These are phyloP conservation scores for Nannochloropsis oceanica DNA, from an alignment of 108 stramenopile species.

Conservation along the genomic window DNA sequence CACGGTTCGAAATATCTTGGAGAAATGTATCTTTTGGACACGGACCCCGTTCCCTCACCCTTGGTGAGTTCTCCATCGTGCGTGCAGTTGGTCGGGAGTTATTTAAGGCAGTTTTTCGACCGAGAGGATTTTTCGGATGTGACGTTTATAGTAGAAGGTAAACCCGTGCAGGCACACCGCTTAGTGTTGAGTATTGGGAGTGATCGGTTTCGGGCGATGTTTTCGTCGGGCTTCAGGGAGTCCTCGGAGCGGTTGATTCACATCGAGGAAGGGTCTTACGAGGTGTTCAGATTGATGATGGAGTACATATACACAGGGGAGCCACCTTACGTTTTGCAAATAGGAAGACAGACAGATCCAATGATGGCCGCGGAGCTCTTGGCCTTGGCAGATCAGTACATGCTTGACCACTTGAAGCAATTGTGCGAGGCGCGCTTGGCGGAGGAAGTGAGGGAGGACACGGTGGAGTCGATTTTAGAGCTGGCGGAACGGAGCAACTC, in stretches of 20 bases:
- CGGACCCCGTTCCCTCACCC: conserved; percentile 59
- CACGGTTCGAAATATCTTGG: conserved; percentile 47
- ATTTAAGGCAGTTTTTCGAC: conserved; percentile 59
- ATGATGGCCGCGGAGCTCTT: conserved; percentile 48
- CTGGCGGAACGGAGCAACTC: conserved; percentile 67
- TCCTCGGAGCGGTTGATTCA: conserved; percentile 54
- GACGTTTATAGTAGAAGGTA: conserved; percentile 72
- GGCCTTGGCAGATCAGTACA: conserved; percentile 78
- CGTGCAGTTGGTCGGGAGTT: conserved; percentile 46
- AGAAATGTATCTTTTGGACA: conserved; percentile 71
- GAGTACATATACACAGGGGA: conserved; percentile 76
- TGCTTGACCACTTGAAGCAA: conserved; percentile 74
- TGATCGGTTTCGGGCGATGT: conserved; percentile 81
- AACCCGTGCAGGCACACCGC: conserved; percentile 63
- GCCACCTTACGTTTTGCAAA: conserved; percentile 22
- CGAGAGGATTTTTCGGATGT: conserved; percentile 73
- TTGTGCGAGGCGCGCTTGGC: conserved; percentile 56
- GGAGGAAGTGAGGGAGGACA: conserved; percentile 50
- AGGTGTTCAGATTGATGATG: conserved; percentile 62
- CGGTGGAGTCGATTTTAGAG: conserved; percentile 51
- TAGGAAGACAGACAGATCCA: conserved; percentile 33
- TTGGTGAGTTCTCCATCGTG: conserved; percentile 49
- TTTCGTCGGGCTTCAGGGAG: conserved; percentile 57
- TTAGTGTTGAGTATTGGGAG: conserved; percentile 61
- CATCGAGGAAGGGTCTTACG: conserved; percentile 56